Evolutionary conservation across 495 filamentous ascomycete genomes (phyloP).

Genomic region (Neurospora sublineolata): DNA sequence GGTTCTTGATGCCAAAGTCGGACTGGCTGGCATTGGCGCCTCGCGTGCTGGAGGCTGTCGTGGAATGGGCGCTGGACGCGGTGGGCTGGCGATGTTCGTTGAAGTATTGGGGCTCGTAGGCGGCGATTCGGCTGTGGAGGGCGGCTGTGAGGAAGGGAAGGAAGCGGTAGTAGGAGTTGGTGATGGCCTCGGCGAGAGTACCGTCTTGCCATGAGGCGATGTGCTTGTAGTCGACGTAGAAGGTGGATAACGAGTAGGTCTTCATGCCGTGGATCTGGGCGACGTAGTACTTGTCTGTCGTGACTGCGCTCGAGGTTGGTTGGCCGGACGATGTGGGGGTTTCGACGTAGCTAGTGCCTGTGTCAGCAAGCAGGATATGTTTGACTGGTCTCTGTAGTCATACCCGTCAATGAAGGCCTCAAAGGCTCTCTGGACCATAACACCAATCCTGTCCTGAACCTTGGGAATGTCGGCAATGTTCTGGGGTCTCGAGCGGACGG

Average conservation of each 20-base stretch:
- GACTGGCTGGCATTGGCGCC: constrained; percentile 46
- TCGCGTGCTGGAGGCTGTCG: constrained; percentile 56
- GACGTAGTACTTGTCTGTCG: constrained; percentile 90
- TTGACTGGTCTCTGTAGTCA: constrained; percentile 5
- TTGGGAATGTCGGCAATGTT: constrained; percentile 55
- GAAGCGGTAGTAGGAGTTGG: constrained; percentile 88
- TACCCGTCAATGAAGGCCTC: constrained; percentile 82
- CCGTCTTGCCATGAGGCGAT: constrained; percentile 58
- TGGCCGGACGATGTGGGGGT: constrained; percentile 61
- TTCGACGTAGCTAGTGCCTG: constrained; percentile 52
- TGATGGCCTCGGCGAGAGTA: constrained; percentile 69
- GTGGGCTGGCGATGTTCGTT: constrained; percentile 74
- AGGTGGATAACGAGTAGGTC: constrained; percentile 77
- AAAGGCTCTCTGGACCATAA: constrained; percentile 75
- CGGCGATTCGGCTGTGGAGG: constrained; percentile 84
- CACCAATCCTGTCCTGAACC: constrained; percentile 79
- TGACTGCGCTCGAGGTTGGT: constrained; percentile 60
- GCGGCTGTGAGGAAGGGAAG: constrained; percentile 83
- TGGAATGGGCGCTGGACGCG: constrained; percentile 46
- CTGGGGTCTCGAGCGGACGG: constrained; percentile 43
- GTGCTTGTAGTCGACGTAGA: constrained; percentile 95
- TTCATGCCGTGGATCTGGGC: constrained; percentile 87
- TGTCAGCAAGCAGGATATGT: not conserved
- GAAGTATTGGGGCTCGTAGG: constrained; percentile 91
- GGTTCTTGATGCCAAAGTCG: constrained; percentile 56